Evolutionary conservation across 345 rosid species (phyloP).

Genomic region (Eucalyptus cladocalyx): DNA sequence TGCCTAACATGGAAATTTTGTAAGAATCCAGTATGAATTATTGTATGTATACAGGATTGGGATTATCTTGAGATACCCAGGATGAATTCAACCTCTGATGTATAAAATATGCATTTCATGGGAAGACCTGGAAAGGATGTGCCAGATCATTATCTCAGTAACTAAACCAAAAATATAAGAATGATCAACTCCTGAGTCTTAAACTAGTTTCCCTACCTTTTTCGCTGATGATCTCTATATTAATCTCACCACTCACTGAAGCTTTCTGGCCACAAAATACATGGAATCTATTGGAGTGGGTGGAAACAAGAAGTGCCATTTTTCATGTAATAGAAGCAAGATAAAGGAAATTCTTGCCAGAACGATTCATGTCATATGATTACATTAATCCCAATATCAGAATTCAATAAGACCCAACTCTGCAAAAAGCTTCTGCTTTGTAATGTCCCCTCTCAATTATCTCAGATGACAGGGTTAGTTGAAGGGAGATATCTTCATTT

Average conservation of each 20-base stretch:
- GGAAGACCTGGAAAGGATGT: background rate
- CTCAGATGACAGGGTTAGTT: background rate
- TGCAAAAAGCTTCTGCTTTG: background rate
- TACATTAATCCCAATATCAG: background rate
- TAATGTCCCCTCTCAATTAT: background rate
- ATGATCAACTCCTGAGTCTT: background rate
- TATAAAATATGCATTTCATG: background rate
- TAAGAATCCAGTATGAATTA: background rate
- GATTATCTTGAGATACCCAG: background rate
- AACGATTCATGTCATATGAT: background rate
- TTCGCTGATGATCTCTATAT: background rate
- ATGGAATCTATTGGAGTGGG: background rate
- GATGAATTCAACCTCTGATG: background rate
- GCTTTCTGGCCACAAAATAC: background rate
- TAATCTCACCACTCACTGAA: background rate
- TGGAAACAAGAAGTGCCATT: background rate
- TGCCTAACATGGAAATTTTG: fast-evolving
- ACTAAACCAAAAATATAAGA: background rate
- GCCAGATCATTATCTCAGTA: fast-evolving
- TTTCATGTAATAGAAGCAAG: background rate
- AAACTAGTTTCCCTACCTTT: background rate
- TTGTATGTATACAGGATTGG: background rate
- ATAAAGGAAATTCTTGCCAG: background rate
- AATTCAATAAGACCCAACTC: background rate
- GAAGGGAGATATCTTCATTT: too few species aligned